These are phyloP conservation scores for Lyophyllum atratum DNA, from an alignment of 768 basidiomycete genomes.

Conservation along the genomic window DNA sequence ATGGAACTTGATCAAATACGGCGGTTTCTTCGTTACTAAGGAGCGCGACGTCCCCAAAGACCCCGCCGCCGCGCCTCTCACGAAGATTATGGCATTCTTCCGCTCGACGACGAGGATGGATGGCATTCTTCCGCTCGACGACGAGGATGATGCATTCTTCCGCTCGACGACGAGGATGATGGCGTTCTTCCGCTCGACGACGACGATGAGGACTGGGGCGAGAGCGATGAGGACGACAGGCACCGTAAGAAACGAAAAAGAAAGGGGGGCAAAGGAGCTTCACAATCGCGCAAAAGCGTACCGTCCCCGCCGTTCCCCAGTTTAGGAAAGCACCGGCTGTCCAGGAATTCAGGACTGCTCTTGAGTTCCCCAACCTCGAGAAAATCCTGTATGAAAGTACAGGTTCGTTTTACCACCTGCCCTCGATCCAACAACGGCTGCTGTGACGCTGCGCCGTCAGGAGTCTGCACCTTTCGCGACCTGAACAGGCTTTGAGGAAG, in stretches of 20 bases:
- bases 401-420: background rate
- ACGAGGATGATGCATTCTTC: too few relatives aligned
- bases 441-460: too few relatives aligned
- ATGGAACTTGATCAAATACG: slow-evolving; percentile 3
- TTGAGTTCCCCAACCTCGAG: background rate
- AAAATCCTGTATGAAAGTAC: background rate
- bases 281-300: background rate
- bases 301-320: background rate
- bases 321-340: background rate
- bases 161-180: background rate
- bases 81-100: too few relatives aligned
- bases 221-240: background rate
- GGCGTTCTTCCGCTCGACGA: too few relatives aligned
- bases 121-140: too few relatives aligned
- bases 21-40: background rate
- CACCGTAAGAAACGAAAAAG: background rate
- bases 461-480: too few relatives aligned
- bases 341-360: background rate
- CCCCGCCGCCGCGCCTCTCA: background rate
- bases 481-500: too few relatives aligned
- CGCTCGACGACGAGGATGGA: background rate
- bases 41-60: background rate
- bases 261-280: background rate
- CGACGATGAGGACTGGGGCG: background rate
- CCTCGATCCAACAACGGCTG: too few relatives aligned